Base-by-base conservation (phyloP, 129 eudicot genomes). In the Escallonia rubra region DNA sequence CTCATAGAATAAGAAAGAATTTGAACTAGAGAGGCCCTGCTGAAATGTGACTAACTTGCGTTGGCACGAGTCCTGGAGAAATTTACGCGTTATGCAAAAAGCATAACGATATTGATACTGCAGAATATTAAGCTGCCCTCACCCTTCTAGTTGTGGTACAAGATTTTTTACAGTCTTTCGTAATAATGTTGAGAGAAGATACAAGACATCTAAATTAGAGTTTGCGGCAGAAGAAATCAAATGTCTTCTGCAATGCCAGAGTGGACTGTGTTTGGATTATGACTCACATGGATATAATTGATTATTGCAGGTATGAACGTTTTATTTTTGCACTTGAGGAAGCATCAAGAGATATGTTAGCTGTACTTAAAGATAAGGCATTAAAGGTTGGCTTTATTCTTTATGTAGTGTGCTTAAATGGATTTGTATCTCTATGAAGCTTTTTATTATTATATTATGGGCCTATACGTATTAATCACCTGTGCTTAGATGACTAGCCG, bases 241-340 rank as follows among this genome's bases (percentile, higher is more conserved):
- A 23, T 23, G 34, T 23, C 34, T 23, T 23, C 12, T 52, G 57
- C 53, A 54, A 67, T 54, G 42, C 43, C 59, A 15, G 42, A 14
- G 10, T n/a, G 13, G 10, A 67, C 38, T 16, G n/a, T 43, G 43
- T 46, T 42, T 46, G 5, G 9, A 44, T 68, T 57, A 13, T 13
- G 11, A 51, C 56, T 10, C n/a, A 44, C 73, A 43, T 65, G 57
- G 10, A 5, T 57, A 49, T 34, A 54, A 43, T 23, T 51, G 70
- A 66, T 44, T 69, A 56, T 64, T 70, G 52, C 80, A 94, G 99
- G 80, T 94, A 94, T 66, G 97, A 87, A 56, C 80, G 86, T 7
- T 94, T 80, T 78, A 70, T 94, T 56, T 78, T 80, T 79, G 93
- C 97, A 13, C 88, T 94, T 62, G 97, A 89, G 76, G 97, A 89